phyloP scores from a whole-genome alignment of 1,284 basidiomycete species.

The Ceratobasidium sp. region DNA sequence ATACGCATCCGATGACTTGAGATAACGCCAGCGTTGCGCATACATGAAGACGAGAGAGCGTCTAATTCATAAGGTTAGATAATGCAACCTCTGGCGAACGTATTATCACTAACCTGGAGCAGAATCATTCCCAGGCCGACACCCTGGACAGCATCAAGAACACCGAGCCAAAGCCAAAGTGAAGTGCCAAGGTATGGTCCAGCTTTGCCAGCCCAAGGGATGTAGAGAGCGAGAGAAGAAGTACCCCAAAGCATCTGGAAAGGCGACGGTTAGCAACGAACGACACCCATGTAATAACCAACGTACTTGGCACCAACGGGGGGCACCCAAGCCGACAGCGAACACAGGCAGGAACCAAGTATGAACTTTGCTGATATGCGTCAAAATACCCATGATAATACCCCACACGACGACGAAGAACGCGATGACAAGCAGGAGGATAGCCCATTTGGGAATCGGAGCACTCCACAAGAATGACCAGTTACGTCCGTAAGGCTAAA shows the following conservation, averaged over 20 bases:
- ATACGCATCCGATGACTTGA: conserved; percentile 83
- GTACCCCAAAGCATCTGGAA: conserved; percentile 86
- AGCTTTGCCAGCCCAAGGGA: conserved; percentile 87
- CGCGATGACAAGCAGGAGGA: conserved; percentile 78
- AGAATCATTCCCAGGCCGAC: conserved; percentile 95
- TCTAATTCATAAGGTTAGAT: conserved; percentile 60
- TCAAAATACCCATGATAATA: conserved; percentile 78
- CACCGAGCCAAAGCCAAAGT: conserved; percentile 94
- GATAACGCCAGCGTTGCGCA: conserved; percentile 91
- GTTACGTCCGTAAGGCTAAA: conserved; percentile 87
- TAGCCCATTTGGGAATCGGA: conserved; percentile 86
- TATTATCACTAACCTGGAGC: conserved; percentile 70
- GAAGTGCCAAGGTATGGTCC: conserved; percentile 90
- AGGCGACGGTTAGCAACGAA: conserved; percentile 7
- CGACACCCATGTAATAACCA: neutral
- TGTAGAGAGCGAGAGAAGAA: conserved; percentile 87
- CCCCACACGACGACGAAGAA: conserved; percentile 93
- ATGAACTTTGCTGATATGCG: conserved; percentile 89
- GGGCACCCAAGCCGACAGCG: conserved; percentile 91
- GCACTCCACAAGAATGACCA: conserved; percentile 93
- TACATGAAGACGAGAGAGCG: conserved; percentile 90
- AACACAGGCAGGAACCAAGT: conserved; percentile 95
- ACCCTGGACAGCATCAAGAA: conserved; percentile 91
- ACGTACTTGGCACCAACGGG: conserved; percentile 88
- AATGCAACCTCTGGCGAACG: neutral